Conservation (phyloP, 2,329 filamentous ascomycete genomes). For the Rutstroemia sp. region DNA sequence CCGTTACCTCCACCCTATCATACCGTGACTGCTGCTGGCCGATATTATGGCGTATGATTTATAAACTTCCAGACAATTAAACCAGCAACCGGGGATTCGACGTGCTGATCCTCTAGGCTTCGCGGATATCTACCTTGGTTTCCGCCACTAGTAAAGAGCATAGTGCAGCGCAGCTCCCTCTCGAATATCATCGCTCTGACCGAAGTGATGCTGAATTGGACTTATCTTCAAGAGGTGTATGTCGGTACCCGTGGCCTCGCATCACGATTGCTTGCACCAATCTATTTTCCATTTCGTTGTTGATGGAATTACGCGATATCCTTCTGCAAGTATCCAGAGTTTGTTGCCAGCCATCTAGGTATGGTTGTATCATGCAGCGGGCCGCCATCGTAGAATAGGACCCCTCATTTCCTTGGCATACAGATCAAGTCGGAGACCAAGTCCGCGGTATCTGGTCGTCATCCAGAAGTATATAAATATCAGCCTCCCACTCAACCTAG, state of each 20-base stretch:
- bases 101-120: not conserved
- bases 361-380: not conserved
- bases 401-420: not conserved
- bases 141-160: not conserved
- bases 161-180: not conserved
- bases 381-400: not conserved
- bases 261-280: not conserved
- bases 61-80: not conserved
- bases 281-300: not conserved
- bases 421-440: not conserved
- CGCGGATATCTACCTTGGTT: slow-evolving; percentile 2
- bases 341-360: not conserved
- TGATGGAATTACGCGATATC: not conserved
- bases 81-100: not conserved
- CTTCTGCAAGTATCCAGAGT: not conserved
- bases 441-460: not conserved
- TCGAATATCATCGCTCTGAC: not conserved
- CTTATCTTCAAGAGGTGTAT: not conserved
- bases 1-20: not conserved
- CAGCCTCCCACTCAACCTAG: not conserved
- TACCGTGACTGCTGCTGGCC: too few species aligned
- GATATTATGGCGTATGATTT: too few species aligned
- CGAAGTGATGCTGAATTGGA: not conserved
- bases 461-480: not conserved
- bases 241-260: not conserved